A percentile compares a stretch with the other conserved stretches of the same genome.
These are phyloP conservation scores for Chytriomyces confervae DNA, from an alignment of 192 early-diverging fungal species.

Conservation along the genomic window DNA sequence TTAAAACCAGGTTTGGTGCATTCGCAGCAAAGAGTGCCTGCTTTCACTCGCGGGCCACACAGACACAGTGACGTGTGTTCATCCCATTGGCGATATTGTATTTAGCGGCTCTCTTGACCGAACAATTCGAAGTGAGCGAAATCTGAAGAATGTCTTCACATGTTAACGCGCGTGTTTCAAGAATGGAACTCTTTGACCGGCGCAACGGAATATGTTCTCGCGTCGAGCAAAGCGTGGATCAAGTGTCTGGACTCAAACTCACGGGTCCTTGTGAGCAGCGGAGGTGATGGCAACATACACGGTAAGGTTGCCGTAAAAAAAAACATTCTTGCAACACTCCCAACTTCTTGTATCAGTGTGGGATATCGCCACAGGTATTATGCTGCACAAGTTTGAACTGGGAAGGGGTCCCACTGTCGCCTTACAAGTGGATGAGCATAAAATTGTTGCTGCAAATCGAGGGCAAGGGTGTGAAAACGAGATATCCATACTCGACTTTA, in stretches of 20 bases:
- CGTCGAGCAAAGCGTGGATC: conserved; percentile 44
- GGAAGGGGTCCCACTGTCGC: conserved; percentile 44
- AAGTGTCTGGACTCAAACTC: conserved; percentile 36
- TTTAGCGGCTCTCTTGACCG: conserved; percentile 54
- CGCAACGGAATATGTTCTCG: conserved; percentile 29
- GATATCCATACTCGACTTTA: conserved; percentile 46
- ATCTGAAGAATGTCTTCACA: too few relatives aligned
- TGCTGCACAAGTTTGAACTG: conserved; percentile 32
- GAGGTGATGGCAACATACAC: conserved; percentile 48
- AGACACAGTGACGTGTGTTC: conserved; percentile 48
- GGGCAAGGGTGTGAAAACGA: conserved; percentile 47
- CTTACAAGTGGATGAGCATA: conserved; percentile 38
- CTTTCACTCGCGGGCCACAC: conserved; percentile 50
- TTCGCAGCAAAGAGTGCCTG: conserved; percentile 24
- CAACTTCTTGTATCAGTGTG: conserved; percentile 27
- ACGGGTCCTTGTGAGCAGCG: conserved; percentile 40
- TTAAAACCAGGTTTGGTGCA: conserved; percentile 47
- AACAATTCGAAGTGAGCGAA: conserved; percentile 43
- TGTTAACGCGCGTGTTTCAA: background rate
- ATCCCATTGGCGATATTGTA: conserved; percentile 25
- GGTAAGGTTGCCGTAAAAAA: conserved; percentile 25
- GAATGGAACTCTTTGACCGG: conserved; percentile 48
- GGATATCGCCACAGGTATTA: conserved; percentile 26
- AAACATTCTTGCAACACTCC: background rate
- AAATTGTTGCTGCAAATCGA: conserved; percentile 36